These are phyloP conservation scores for Pseudopyrenochaeta lycopersici DNA, from an alignment of 2,329 filamentous ascomycete genomes.

Conservation along the genomic window DNA sequence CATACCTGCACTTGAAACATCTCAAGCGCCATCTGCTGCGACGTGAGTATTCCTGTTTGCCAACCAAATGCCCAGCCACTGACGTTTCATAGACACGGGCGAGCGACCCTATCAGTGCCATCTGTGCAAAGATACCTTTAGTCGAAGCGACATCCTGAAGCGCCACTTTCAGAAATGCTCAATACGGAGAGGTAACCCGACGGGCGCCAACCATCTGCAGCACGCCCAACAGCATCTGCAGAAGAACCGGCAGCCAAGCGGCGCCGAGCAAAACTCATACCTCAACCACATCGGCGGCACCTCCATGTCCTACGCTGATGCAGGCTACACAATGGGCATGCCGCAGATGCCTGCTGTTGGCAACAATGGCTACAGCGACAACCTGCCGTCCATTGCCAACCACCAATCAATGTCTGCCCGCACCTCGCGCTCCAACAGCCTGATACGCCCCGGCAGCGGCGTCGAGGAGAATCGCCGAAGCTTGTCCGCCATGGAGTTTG, in stretches of 20 bases:
- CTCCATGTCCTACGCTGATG: constrained; percentile 45
- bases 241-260: constrained; percentile 60
- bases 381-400: constrained; percentile 49
- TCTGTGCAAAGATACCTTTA: constrained; percentile 97
- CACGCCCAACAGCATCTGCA: constrained; percentile 90
- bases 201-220: constrained; percentile 91
- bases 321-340: constrained; percentile 45
- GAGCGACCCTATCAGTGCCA: constrained; percentile 99
- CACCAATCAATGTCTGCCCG: constrained; percentile 57
- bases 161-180: constrained; percentile 99
- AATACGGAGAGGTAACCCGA: constrained; percentile 93
- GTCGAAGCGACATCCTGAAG: constrained; percentile 96
- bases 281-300: constrained; percentile 45
- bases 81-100: constrained; percentile 78
- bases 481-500: constrained; percentile 47
- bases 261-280: constrained; percentile 47
- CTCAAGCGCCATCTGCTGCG: constrained; percentile 93
- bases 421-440: constrained; percentile 59
- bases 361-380: constrained; percentile 47
- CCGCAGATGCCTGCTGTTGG: constrained; percentile 44
- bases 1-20: constrained; percentile 96
- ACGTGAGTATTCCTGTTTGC: constrained; percentile 72
- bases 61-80: constrained; percentile 32
- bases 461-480: constrained; percentile 49
- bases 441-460: constrained; percentile 54